Base-by-base conservation (phyloP, 768 basidiomycete species). In the Trametes maxima region DNA sequence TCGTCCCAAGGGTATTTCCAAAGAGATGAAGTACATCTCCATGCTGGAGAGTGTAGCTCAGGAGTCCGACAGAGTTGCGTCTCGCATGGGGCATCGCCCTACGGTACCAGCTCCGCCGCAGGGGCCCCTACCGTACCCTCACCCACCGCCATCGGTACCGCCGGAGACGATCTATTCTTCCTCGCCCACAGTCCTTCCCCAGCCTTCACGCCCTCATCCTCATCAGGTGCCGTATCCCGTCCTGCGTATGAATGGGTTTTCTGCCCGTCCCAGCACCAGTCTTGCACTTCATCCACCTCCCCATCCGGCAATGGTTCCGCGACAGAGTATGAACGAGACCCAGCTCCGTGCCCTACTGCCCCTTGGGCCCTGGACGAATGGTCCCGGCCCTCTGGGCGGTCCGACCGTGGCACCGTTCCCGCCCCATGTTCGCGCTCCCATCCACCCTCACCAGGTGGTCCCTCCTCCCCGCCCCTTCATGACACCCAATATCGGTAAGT, bases 41-140 rank as follows among this genome's bases (percentile, higher is more conserved):
- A 76, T 92, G 60, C 76, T 90, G 12, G 89, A 92, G 70, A 78
- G 83, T 14, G 85, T 91, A 37, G 88, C 85, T 0, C 84, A 87
- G 67, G 89, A 92, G 70, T 89, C 90, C 5, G 86, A 85, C 6
- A 79, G 81, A 61, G 80, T 86, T 75, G 69, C 59, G 70, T 74
- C 59, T 65, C 61, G 54, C 5, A 46, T 57, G 45, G 54, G 42
- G 14, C 54, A 47, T 48, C 60, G 62, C 21, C 48, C 56, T 39
- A 28, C 53, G 4, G 39, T 62, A 14, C 46, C 45, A 22, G n/a
- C 8, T n/a, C 17, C 50, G 21, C 47, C 43, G 10, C 50, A 47
- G 24, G 57, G n/a, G n/a, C 13, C 24, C 7, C 11, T 25, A 14
- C 17, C 57, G 8, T 63, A 52, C 45, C 56, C 39, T 45, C 59